A percentile compares a stretch with the other conserved stretches of the same genome.
Evolutionary conservation across 805 yeast genomes (phyloP).

Genomic region (Brettanomyces naardenensis): DNA sequence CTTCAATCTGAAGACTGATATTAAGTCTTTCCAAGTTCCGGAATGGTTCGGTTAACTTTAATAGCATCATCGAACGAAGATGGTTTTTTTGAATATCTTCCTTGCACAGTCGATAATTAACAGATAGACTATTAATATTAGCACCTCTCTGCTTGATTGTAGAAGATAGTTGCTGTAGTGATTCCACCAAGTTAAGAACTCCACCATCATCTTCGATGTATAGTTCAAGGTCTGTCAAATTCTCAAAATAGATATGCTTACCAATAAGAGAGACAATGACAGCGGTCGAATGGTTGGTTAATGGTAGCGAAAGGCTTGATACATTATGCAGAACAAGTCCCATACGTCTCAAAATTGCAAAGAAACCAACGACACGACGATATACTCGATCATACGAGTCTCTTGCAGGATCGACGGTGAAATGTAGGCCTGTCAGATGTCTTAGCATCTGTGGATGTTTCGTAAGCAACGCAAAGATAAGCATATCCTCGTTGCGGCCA

Average conservation of each 20-base stretch:
- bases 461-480: constrained; percentile 22
- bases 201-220: constrained; percentile 25
- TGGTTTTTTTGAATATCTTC: constrained; percentile 26
- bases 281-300: constrained; percentile 26
- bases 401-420: constrained; percentile 14
- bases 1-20: constrained; percentile 21
- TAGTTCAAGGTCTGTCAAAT: constrained; percentile 19
- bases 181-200: constrained; percentile 20
- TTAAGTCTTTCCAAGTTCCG: constrained; percentile 13
- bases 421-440: constrained; percentile 19
- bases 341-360: constrained; percentile 26
- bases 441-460: constrained; percentile 19
- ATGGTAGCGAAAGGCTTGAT: constrained; percentile 18
- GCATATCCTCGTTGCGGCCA: constrained; percentile 28
- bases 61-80: constrained; percentile 24
- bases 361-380: constrained; percentile 26
- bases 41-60: constrained; percentile 23
- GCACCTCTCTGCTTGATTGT: constrained; percentile 18
- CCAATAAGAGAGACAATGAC: constrained; percentile 21
- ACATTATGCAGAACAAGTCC: constrained; percentile 20
- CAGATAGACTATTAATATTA: constrained; percentile 16
- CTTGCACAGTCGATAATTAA: constrained; percentile 18
- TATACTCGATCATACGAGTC: constrained; percentile 22
- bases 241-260: constrained; percentile 24
- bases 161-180: constrained; percentile 21